Percentiles rank a stretch among this genome's conserved stretches.
These are phyloP conservation scores for Gossypium laxum DNA, from an alignment of 441 rosid species.

Conservation along the genomic window DNA sequence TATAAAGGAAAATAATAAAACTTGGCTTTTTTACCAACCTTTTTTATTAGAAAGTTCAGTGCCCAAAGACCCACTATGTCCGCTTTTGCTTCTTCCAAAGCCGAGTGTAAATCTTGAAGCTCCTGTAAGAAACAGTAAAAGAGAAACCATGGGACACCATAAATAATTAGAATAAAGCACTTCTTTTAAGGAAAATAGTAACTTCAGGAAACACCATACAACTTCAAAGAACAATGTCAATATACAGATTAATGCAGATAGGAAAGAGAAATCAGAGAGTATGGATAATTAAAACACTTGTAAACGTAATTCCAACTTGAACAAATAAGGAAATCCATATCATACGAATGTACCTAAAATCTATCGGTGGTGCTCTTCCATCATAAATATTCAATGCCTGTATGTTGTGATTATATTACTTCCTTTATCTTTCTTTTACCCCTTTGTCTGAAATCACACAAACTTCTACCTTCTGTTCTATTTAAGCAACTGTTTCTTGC, in stretches of 20 bases:
- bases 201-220: neutral
- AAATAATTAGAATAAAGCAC: neutral
- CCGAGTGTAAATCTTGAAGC: conserved; percentile 80
- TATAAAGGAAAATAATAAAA: neutral
- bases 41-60: conserved; percentile 56
- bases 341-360: neutral
- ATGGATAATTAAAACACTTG: neutral
- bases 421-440: neutral
- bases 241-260: neutral
- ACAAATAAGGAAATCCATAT: neutral
- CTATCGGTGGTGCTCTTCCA: neutral
- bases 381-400: neutral
- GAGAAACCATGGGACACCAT: neutral
- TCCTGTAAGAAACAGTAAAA: conserved; percentile 39
- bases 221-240: neutral
- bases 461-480: neutral
- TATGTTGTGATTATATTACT: neutral
- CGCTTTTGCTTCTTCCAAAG: conserved; percentile 94
- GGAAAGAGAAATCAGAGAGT: neutral
- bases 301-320: neutral
- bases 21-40: conserved; percentile 34
- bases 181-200: neutral
- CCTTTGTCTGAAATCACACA: neutral
- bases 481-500: neutral
- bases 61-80: conserved; percentile 99